Percentiles rank a stretch among this genome's conserved stretches.
Evolutionary conservation across 2,329 filamentous ascomycete species (phyloP).

Genomic region (Phoma sp.): DNA sequence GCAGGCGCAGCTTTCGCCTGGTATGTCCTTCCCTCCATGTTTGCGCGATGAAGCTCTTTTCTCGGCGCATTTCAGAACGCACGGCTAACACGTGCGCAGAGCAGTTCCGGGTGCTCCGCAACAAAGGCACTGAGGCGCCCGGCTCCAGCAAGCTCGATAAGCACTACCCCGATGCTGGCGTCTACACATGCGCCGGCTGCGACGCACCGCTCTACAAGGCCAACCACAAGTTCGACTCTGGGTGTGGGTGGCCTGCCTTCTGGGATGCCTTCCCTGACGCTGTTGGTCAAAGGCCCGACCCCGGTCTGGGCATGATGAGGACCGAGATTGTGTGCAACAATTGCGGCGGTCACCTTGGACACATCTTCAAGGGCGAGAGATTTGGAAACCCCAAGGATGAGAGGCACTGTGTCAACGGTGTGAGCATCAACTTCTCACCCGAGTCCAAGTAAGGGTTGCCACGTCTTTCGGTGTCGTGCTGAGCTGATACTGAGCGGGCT

Average conservation of each 20-base stretch:
- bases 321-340: constrained; percentile 95
- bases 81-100: constrained; percentile 60
- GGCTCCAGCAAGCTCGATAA: constrained; percentile 85
- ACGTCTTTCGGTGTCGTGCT: neutral
- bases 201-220: constrained; percentile 89
- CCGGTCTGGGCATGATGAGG: constrained; percentile 77
- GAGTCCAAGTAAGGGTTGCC: constrained; percentile 48
- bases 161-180: constrained; percentile 75
- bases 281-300: constrained; percentile 81
- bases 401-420: constrained; percentile 94
- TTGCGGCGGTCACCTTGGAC: constrained; percentile 89
- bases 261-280: constrained; percentile 94
- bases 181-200: constrained; percentile 90
- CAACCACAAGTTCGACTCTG: constrained; percentile 91
- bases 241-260: constrained; percentile 97
- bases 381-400: constrained; percentile 88
- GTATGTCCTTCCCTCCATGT: constrained; percentile 50
- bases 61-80: too few species aligned
- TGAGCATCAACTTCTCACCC: constrained; percentile 83
- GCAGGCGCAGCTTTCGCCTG: constrained; percentile 79
- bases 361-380: constrained; percentile 91
- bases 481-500: too few species aligned
- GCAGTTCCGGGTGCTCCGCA: constrained; percentile 90
- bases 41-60: too few species aligned
- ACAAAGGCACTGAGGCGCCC: constrained; percentile 88